These are phyloP conservation scores for Teratosphaeria epicoccoides DNA, from an alignment of 2,329 filamentous ascomycete species.

Conservation along the genomic window DNA sequence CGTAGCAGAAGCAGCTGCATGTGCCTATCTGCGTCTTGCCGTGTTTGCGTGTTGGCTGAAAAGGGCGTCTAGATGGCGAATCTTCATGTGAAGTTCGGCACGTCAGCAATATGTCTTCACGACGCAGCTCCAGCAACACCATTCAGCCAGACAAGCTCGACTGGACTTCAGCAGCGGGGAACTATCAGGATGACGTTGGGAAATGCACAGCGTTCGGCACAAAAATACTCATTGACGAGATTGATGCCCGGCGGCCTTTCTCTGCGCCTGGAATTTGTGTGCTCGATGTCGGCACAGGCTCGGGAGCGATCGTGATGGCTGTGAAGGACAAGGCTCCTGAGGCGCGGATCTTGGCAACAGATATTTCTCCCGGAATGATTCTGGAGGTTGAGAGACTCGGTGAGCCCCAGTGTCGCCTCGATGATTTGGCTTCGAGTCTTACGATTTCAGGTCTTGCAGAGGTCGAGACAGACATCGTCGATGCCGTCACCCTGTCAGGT, in stretches of 20 bases:
- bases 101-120: neutral
- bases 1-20: neutral
- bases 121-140: neutral
- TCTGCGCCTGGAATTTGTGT: neutral
- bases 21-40: too few relatives aligned
- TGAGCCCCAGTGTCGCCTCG: neutral
- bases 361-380: constrained; percentile 1
- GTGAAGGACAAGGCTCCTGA: neutral
- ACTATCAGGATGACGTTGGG: neutral
- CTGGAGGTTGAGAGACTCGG: neutral
- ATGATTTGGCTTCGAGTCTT: neutral
- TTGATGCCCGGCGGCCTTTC: neutral
- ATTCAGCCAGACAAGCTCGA: neutral
- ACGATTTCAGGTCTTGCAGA: neutral
- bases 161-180: neutral
- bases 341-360: neutral
- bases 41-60: too few relatives aligned
- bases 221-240: neutral
- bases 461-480: neutral
- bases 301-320: neutral
- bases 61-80: too few relatives aligned
- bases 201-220: neutral
- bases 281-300: neutral
- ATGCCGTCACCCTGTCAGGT: neutral
- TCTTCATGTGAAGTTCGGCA: neutral